phyloP scores from a whole-genome alignment of 192 early-diverging fungal species.

The Gonapodya prolifera region DNA sequence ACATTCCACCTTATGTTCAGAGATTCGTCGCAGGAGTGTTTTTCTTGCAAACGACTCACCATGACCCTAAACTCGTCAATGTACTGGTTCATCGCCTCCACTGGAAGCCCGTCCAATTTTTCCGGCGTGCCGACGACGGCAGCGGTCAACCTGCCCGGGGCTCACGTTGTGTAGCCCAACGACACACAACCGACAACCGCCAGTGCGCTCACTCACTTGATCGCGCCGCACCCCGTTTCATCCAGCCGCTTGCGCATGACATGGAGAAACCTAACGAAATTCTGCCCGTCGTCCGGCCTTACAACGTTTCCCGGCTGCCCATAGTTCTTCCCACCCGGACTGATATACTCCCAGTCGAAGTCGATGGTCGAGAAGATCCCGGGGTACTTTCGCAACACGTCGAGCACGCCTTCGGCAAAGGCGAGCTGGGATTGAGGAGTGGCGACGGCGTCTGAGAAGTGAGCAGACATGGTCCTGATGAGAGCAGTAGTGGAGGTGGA shows the following conservation, averaged over 20 bases:
- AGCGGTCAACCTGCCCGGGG: conserved; percentile 14
- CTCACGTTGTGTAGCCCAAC: conserved; percentile 19
- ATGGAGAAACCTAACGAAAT: conserved; percentile 63
- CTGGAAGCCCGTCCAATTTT: conserved; percentile 26
- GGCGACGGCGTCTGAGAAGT: conserved; percentile 52
- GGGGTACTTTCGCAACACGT: conserved; percentile 3
- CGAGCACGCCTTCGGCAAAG: conserved; percentile 34
- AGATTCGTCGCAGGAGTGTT: conserved; percentile 15
- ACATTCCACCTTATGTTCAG: background rate
- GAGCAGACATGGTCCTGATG: conserved; percentile 61
- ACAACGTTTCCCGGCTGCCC: conserved; percentile 28
- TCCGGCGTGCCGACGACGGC: conserved; percentile 29
- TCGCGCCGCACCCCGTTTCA: conserved; percentile 16
- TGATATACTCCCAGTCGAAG: conserved; percentile 54
- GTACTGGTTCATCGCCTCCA: conserved; percentile 35
- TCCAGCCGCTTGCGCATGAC: conserved; percentile 60
- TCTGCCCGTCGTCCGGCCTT: conserved; percentile 57
- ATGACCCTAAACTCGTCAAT: conserved; percentile 80
- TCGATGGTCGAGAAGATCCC: conserved; percentile 4
- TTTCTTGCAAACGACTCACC: conserved; percentile 58
- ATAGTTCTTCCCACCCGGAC: conserved; percentile 36
- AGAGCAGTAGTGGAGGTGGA: conserved; percentile 62
- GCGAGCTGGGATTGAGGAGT: conserved; percentile 27
- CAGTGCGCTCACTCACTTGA: background rate
- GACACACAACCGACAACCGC: background rate